Base-by-base conservation (phyloP, 257 asterid genomes). In the Solanum arcanum region DNA sequence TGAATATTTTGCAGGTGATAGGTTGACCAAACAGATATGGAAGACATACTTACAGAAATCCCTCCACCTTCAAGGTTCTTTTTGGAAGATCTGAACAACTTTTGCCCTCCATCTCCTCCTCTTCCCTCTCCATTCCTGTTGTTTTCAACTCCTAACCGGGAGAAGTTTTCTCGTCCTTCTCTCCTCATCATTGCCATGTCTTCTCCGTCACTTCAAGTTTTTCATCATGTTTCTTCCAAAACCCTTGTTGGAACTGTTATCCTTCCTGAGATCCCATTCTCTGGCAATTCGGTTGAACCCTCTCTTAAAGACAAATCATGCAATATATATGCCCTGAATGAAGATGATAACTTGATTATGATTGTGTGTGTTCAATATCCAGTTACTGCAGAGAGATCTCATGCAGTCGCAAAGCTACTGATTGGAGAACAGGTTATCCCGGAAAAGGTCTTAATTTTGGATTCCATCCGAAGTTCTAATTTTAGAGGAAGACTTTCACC, bases 51-150 rank as follows among this genome's bases (percentile, higher is more conserved):
- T 89, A 97, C 99, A 20, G 99, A 96, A 77, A 78, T 88, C 84
- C 98, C 99, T 15, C 99, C 99, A 6, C 99, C 99, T 83, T 97
- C 99, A 29, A 96, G 99, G 85, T 91, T 97, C 88, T 87, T 96
- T 56, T 83, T 92, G 88, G 99, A 97, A 91, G 99, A 97, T 88
- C 92, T 97, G 69, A 94, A 96, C 94, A 96, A 94, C 89, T 97
- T 97, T 90, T 89, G 99, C 76, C 98, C 95, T 44, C 94, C 97
- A 41, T 92, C 94, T 23, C 94, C 94, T 76, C 87, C 95, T 87
- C 94, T 96, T 59, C 98, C 99, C 12, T 91, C 93, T 86, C 98
- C 99, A 8, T 93, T 96, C 90, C 90, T 96, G 27, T 87, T 93
- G 69, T 90, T 96, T 91, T 90, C 98, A 12, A 33, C 90, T 60